Base-by-base conservation (phyloP, 2,329 filamentous ascomycete species). In the Fusarium humuli region DNA sequence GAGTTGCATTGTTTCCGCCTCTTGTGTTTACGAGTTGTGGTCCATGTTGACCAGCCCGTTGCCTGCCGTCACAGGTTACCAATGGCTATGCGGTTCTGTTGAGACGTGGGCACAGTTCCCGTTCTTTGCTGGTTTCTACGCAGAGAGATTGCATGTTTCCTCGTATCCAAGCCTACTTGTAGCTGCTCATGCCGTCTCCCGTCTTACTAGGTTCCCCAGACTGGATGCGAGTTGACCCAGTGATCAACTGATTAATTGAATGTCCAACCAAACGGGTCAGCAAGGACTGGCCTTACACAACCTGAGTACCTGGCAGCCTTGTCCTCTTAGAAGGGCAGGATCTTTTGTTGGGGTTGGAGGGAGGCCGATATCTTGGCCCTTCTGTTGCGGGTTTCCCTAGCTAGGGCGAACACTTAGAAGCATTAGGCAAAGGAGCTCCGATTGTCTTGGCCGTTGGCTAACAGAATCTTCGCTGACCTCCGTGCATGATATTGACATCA, bases 401-500 rank as follows among this genome's bases (percentile, higher is more conserved):
- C 68, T 48, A 65, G 73, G 61, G 65, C 64, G 59, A 71, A 60
- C 52, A 37, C 67, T 41, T 52, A 25, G 37, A 69, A 74, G 69
- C 67, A 58, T 73, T 74, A 69, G 58, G 53, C 45, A 49, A 57
- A 63, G 44, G 44, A 72, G 47, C 56, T 58, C 61, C 49, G 54
- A 47, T 58, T 62, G 61, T 63, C 58, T 64, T 61, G 61, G 63
- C 53, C 29, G 45, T 66, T 46, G 53, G 20, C 70, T 46, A 47
- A 55, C 30, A 59, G 49, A 57, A 57, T 53, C 48, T 70, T 70
- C 56, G 70, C 61, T 57, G 65, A 72, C 56, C 64, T 70, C 61
- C 67, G 59, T 72, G 71, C 73, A 73, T 73, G 69, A 67, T 73
- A 57, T 67, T 73, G 73, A 69, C 73, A 73, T 73, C 69, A 66